These are phyloP conservation scores for Fragaria ananassa DNA, from an alignment of 306 rosid genomes.

Conservation along the genomic window DNA sequence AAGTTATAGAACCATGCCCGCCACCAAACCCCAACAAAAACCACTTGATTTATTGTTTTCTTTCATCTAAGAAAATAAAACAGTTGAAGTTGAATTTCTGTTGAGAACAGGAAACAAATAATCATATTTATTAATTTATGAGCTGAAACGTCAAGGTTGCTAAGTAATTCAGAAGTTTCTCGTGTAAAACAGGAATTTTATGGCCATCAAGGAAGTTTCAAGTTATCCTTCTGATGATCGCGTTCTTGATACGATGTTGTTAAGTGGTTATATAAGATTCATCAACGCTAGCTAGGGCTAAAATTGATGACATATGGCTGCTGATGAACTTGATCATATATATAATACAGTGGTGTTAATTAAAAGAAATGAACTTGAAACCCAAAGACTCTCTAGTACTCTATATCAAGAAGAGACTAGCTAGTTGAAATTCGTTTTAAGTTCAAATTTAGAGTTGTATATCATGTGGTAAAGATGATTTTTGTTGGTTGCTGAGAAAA, in stretches of 20 bases:
- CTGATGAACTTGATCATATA: not conserved
- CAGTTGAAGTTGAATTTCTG: not conserved
- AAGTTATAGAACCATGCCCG: not conserved
- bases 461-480: not conserved
- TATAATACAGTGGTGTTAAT: not conserved
- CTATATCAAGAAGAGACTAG: not conserved
- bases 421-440: not conserved
- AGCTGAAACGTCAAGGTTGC: conserved; percentile 2
- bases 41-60: not conserved
- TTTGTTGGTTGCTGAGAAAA: not conserved
- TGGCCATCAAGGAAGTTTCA: not conserved
- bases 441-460: not conserved
- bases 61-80: not conserved
- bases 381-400: not conserved
- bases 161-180: not conserved
- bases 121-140: not conserved
- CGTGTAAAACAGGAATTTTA: not conserved
- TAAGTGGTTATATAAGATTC: not conserved
- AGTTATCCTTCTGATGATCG: not conserved
- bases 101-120: not conserved
- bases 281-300: not conserved
- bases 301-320: not conserved
- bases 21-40: conserved; percentile 2
- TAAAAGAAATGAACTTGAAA: not conserved
- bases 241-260: not conserved